Percentiles rank a stretch among this genome's conserved stretches.
Evolutionary conservation across 2,329 filamentous ascomycete species (phyloP).

Genomic region (Ilyonectria destructans): DNA sequence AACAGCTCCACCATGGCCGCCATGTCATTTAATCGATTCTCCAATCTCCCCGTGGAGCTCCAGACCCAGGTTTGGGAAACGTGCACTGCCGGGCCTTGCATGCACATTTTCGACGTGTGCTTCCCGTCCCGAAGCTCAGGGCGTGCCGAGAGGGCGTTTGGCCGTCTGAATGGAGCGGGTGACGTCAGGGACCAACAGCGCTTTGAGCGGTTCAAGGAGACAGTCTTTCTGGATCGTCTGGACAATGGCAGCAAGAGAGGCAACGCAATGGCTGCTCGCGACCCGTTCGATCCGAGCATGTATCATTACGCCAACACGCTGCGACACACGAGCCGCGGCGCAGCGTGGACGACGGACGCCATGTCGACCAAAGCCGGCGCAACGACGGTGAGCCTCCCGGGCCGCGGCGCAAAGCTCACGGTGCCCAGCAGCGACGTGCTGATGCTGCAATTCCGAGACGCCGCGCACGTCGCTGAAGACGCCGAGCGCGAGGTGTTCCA

Average conservation of each 20-base stretch:
- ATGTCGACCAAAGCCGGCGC: constrained; percentile 9
- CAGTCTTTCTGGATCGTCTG: constrained; percentile 42
- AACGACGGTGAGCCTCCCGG: constrained; percentile 48
- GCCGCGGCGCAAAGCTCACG: constrained; percentile 41
- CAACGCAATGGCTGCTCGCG: not conserved
- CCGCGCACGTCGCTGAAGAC: constrained; percentile 27
- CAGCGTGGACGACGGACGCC: constrained; percentile 24
- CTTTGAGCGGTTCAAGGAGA: constrained; percentile 36
- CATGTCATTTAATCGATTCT: constrained; percentile 46
- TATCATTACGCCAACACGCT: constrained; percentile 33
- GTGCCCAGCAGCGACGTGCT: constrained; percentile 50
- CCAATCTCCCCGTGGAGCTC: constrained; percentile 43
- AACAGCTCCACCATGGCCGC: not conserved
- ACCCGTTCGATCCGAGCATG: constrained; percentile 37
- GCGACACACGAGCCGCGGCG: constrained; percentile 28
- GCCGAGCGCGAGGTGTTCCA: constrained; percentile 37
- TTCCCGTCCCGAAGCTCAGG: constrained; percentile 44
- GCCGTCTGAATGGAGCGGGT: not conserved
- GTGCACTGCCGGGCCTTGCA: constrained; percentile 40
- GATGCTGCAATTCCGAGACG: constrained; percentile 48
- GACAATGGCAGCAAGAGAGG: constrained; percentile 1
- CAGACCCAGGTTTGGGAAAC: constrained; percentile 47
- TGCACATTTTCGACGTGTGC: constrained; percentile 51
- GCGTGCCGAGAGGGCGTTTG: constrained; percentile 37
- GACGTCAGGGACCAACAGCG: constrained; percentile 16